Evolutionary conservation across 2,329 filamentous ascomycete species (phyloP).

Genomic region (Colletotrichum godetiae): DNA sequence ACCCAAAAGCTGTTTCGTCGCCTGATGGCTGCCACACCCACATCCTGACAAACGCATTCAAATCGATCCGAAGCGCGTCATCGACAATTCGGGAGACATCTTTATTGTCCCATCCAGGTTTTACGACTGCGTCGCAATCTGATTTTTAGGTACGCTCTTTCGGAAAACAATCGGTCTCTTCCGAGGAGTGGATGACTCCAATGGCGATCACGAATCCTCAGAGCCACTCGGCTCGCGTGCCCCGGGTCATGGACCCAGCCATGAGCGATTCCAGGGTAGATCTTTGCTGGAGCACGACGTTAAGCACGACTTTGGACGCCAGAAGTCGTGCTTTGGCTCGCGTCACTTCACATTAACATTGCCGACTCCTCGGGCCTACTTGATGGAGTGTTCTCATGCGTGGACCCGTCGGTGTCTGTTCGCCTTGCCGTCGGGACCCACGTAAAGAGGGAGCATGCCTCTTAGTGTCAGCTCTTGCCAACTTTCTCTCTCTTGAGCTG

Average conservation of each 20-base stretch:
- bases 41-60: background rate
- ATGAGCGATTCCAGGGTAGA: background rate
- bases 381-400: background rate
- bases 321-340: conserved; percentile 9
- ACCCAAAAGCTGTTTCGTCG: conserved; percentile 4
- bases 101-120: background rate
- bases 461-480: background rate
- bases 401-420: conserved; percentile 4
- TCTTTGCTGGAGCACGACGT: conserved; percentile 7
- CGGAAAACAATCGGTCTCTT: conserved; percentile 5
- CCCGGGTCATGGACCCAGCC: conserved; percentile 7
- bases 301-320: conserved; percentile 16
- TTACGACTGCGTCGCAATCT: background rate
- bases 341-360: background rate
- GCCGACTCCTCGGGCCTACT: background rate
- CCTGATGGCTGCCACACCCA: conserved; percentile 16
- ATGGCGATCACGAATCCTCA: conserved; percentile 1
- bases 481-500: background rate
- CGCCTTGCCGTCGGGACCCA: background rate
- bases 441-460: background rate
- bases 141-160: background rate
- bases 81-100: background rate
- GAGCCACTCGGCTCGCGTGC: conserved; percentile 23
- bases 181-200: conserved; percentile 12
- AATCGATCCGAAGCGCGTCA: conserved; percentile 24